phyloP scores from a whole-genome alignment of 2,329 filamentous ascomycete genomes.

The Cercospora zeae-maydis region DNA sequence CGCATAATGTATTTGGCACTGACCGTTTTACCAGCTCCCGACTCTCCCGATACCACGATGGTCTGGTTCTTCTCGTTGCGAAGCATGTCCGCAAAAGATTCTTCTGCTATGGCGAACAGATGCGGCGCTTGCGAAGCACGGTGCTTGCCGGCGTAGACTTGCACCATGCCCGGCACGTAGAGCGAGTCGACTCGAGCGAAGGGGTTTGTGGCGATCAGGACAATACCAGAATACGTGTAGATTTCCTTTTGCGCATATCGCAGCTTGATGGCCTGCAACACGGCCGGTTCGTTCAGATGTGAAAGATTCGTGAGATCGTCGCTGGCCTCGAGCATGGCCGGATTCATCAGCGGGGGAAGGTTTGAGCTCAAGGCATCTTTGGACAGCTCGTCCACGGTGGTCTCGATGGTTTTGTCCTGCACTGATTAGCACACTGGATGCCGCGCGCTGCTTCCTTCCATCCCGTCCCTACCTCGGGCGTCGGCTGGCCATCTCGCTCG shows the following conservation, averaged over 20 bases:
- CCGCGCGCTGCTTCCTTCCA: background rate
- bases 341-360: constrained; percentile 94
- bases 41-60: constrained; percentile 98
- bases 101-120: constrained; percentile 97
- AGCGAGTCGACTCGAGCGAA: constrained; percentile 96
- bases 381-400: constrained; percentile 71
- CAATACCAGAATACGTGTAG: constrained; percentile 98
- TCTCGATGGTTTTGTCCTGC: constrained; percentile 75
- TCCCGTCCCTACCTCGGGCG: constrained; percentile 15
- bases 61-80: constrained; percentile 95
- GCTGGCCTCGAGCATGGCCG: constrained; percentile 94
- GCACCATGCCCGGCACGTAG: constrained; percentile 99
- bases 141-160: constrained; percentile 96
- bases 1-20: constrained; percentile 99
- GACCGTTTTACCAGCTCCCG: constrained; percentile 96
- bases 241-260: constrained; percentile 98
- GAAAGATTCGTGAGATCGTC: constrained; percentile 97
- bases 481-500: constrained; percentile 46
- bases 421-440: constrained; percentile 4
- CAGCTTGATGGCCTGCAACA: constrained; percentile 93
- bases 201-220: constrained; percentile 96
- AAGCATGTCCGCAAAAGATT: constrained; percentile 98
- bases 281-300: constrained; percentile 96
- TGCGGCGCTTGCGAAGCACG: constrained; percentile 94
- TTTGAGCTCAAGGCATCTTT: constrained; percentile 71